Percentiles rank a stretch among this genome's conserved stretches.
Evolutionary conservation across 2,329 filamentous ascomycete genomes (phyloP).

Genomic region (Apiospora koreana): DNA sequence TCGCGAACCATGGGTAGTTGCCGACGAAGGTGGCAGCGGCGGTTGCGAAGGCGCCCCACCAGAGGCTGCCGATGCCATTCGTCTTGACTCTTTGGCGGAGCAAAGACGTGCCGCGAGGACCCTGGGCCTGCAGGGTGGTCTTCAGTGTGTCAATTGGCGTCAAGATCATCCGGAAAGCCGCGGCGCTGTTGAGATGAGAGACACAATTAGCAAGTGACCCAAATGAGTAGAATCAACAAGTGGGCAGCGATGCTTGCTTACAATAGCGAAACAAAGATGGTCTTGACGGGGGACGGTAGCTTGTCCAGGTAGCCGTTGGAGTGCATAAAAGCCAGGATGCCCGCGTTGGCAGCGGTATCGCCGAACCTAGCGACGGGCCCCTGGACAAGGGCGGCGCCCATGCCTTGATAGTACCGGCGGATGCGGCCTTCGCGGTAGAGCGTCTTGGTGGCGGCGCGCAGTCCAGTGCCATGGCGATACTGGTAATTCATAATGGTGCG

Average conservation of each 20-base stretch:
- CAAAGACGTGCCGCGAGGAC: slow-evolving; percentile 41
- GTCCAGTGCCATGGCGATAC: slow-evolving; percentile 46
- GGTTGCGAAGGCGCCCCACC: slow-evolving; percentile 52
- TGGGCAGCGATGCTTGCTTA: slow-evolving; percentile 13
- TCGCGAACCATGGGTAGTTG: slow-evolving; percentile 53
- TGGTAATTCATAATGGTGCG: slow-evolving; percentile 55
- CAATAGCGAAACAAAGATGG: slow-evolving; percentile 49
- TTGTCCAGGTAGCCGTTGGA: slow-evolving; percentile 46
- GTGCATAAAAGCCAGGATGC: slow-evolving; percentile 48
- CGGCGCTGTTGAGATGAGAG: slow-evolving; percentile 34
- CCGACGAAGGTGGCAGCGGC: slow-evolving; percentile 50
- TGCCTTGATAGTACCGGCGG: slow-evolving; percentile 46
- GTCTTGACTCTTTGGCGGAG: slow-evolving; percentile 45
- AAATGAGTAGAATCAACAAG: too few relatives aligned
- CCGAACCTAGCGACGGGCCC: slow-evolving; percentile 48
- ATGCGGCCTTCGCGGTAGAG: slow-evolving; percentile 44
- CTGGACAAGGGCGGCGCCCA: slow-evolving; percentile 46
- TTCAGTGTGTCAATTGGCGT: slow-evolving; percentile 52
- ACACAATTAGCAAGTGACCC: background rate
- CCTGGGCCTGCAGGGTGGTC: slow-evolving; percentile 50
- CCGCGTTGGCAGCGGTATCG: slow-evolving; percentile 50
- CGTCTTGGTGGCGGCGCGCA: slow-evolving; percentile 39
- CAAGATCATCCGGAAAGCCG: slow-evolving; percentile 47
- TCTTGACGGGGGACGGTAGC: slow-evolving; percentile 45
- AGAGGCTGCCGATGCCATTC: slow-evolving; percentile 46